Evolutionary conservation across 345 rosid species (phyloP).

Genomic region (Corchorus olitorius): DNA sequence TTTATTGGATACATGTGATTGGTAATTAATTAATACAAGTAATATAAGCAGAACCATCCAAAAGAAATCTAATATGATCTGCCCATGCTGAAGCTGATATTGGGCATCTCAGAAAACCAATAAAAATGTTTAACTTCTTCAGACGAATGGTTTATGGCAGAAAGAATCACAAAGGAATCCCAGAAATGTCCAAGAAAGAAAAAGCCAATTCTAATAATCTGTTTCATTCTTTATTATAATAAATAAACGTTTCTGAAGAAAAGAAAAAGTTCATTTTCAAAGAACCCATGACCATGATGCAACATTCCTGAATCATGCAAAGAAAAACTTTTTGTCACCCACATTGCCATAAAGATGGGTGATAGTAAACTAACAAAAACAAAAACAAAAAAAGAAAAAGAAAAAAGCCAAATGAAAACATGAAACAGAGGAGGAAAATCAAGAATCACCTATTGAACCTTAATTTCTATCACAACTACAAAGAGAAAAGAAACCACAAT

Average conservation of each 20-base stretch:
- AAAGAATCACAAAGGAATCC: not conserved
- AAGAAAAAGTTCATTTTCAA: not conserved
- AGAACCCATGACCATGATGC: not conserved
- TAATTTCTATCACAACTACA: not conserved
- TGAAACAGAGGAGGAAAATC: not conserved
- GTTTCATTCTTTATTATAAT: not conserved
- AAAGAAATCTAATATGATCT: conserved; percentile 4
- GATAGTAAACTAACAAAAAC: not conserved
- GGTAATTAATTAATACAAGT: not conserved
- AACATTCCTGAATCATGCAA: not conserved
- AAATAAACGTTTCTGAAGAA: not conserved
- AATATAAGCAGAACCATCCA: not conserved
- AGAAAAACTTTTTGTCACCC: not conserved
- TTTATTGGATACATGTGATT: not conserved
- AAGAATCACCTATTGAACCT: not conserved
- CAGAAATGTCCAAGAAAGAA: not conserved
- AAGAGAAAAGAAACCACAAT: not conserved
- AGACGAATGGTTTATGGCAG: conserved; percentile 3
- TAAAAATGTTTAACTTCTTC: not conserved
- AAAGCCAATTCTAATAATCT: not conserved
- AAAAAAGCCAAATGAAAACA: not conserved
- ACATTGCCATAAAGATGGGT: not conserved
- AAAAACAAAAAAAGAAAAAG: not conserved
- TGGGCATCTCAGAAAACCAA: not conserved
- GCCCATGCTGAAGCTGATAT: not conserved